Base-by-base conservation (phyloP, 192 early-diverging fungal species). In the Mortierella claussenii region DNA sequence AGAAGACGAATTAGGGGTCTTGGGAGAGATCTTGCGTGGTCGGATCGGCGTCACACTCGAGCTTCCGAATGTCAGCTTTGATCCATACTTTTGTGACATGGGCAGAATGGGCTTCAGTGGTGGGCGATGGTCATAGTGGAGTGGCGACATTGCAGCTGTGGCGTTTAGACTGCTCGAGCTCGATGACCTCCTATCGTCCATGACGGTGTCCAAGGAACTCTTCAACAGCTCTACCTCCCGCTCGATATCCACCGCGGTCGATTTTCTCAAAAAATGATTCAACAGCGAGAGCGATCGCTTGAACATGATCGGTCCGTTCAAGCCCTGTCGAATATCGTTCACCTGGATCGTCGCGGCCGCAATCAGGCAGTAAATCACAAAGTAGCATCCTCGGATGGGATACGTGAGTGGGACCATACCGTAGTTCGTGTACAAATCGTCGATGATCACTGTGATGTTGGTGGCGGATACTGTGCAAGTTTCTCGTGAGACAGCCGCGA, bases 361-460 rank as follows among this genome's bases (percentile, higher is more conserved):
- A 27, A 84, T 69, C 17, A 86, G 26, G 59, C 85, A 88, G 58
- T 83, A 80, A n/a, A 85, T 80, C 11, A 82, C 65, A 66, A 80
- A 81, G 51, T 88, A 84, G 32, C 80, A 80, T 26, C 87, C 87
- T 42, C 83, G 64, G 1, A 80, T 76, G 2, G 87, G 83, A 50
- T 84, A 83, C 3, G 68, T 68, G 40, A 88, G 75, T n/a, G 81
- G 68, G 0, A 66, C 52, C 21, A 66, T 58, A 34, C 75, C 69
- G 32, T 85, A 61, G 30, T 59, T 80, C 12, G 86, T 79, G 48
- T 80, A 66, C 45, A 86, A 34, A 15, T 65, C 64, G 43, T 86
- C 78, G 3, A 78, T 70, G 33, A 86, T 86, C 20, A 75, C 62
- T 2, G 83, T 86, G 28, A 88, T 86, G 51, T 65, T 85, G 31